A percentile compares a stretch with the other conserved stretches of the same genome.
phyloP scores from a whole-genome alignment of 306 rosid species.

The Quercus variabilis region DNA sequence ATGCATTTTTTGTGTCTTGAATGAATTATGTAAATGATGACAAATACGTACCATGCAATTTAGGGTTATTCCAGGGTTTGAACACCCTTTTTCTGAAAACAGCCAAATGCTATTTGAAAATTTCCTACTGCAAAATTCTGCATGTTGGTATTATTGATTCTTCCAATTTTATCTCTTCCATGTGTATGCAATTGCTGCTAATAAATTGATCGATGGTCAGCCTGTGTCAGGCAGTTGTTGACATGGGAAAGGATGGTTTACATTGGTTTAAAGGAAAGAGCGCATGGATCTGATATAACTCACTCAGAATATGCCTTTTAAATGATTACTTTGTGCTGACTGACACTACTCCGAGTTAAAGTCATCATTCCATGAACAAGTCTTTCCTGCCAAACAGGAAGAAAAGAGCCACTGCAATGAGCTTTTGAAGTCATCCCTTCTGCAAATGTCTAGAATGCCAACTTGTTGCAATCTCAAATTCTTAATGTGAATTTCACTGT shows the following conservation, averaged over 20 bases:
- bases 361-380: no score
- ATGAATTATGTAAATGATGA: constrained; percentile 1
- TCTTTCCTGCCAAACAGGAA: no score
- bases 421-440: no score
- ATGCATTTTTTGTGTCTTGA: no score
- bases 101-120: background rate
- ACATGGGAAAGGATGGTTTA: background rate
- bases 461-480: no score
- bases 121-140: background rate
- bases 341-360: background rate
- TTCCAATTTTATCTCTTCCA: background rate
- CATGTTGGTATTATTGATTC: background rate
- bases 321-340: background rate
- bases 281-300: background rate
- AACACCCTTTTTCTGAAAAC: background rate
- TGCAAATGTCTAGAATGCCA: no score
- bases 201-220: background rate
- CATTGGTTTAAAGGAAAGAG: background rate
- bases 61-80: background rate
- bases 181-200: background rate
- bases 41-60: constrained; percentile 6
- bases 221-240: background rate
- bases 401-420: no score
- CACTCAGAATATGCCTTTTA: background rate
- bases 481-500: no score